Base-by-base conservation (phyloP, 257 asterid species). In the Paraleonurus japonicus region DNA sequence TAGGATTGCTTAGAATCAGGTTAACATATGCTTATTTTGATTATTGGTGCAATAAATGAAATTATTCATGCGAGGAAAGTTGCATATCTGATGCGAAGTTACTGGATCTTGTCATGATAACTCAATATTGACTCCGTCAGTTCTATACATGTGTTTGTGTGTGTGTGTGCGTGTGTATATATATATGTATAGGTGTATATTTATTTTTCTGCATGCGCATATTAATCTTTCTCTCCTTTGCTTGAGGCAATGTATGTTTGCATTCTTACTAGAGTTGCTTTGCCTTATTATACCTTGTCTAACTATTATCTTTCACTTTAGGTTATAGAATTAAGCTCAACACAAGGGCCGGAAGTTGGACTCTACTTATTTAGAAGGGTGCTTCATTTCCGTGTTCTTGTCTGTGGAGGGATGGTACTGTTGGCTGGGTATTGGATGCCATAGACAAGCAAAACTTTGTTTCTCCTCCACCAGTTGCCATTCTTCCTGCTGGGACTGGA, bases 401-500 rank as follows among this genome's bases (percentile, higher is more conserved):
- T 86, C 27, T 95, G 99, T 37, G 98, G 99, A 65, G 99, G 76
- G 99, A 95, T 82, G 98, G 99, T 65, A 95, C 97, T 65, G 96
- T 95, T 70, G 98, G 99, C 39, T 95, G 98, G 99, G 94, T 95
- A 51, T 76, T 95, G 81, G 71, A 92, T 81, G 86, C 94, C 78
- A 82, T 95, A 74, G 99, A 95, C 75, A 88, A 89, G 83, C 96
- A 87, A 76, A 89, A 90, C 58, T 92, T 81, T 82, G 87, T 95
- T 75, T 95, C 99, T 66, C 98, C 99, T 75, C 99, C 99, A n/a
- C 98, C 99, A 8, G 90, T 95, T 78, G 98, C 96, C 75, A 92
- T 95, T 79, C 97, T 95, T 77, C 99, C 99, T 35, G 97, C 99
- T 1, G 99, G 99, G 79, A 95, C 98, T 1, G 99, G 99, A 67